phyloP scores from a whole-genome alignment of 805 yeast genomes.

The Clavispora vitiphila region DNA sequence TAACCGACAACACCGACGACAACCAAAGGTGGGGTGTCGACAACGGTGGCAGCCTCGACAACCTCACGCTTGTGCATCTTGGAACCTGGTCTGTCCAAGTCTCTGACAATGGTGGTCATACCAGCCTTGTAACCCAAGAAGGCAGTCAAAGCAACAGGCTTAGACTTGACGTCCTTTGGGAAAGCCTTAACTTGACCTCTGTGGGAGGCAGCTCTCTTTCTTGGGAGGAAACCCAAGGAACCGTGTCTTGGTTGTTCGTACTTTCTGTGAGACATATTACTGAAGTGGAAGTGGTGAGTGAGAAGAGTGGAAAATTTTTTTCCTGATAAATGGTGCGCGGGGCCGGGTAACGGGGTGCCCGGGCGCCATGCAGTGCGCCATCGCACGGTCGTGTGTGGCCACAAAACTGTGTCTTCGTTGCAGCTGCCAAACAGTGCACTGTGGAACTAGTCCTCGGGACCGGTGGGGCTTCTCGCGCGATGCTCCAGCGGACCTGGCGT shows the following conservation, averaged over 20 bases:
- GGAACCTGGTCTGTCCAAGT: conserved; percentile 99
- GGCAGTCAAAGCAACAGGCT: conserved; percentile 98
- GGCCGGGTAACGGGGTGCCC: conserved; percentile 1
- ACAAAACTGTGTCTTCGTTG: neutral
- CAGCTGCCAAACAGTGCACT: too few relatives aligned
- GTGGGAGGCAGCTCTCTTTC: conserved; percentile 98
- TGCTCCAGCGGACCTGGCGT: too few relatives aligned
- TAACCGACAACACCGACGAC: conserved; percentile 99
- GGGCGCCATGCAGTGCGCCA: too few relatives aligned
- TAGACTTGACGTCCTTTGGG: conserved; percentile 97
- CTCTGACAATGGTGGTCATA: conserved; percentile 99
- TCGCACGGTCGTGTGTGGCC: neutral
- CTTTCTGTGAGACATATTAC: conserved; percentile 97
- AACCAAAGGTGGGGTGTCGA: conserved; percentile 98
- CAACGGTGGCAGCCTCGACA: conserved; percentile 98
- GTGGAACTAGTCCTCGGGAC: too few relatives aligned
- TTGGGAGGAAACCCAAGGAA: conserved; percentile 99
- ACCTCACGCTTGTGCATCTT: conserved; percentile 99
- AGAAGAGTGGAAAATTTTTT: conserved; percentile 3
- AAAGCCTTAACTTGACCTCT: conserved; percentile 99
- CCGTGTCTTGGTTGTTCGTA: conserved; percentile 99
- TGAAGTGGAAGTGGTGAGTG: conserved; percentile 21
- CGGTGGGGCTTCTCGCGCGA: too few relatives aligned
- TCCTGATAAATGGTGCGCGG: neutral
- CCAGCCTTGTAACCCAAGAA: conserved; percentile 99